Base-by-base conservation (phyloP, 2,329 filamentous ascomycete genomes). In the Rosellinia necatrix region DNA sequence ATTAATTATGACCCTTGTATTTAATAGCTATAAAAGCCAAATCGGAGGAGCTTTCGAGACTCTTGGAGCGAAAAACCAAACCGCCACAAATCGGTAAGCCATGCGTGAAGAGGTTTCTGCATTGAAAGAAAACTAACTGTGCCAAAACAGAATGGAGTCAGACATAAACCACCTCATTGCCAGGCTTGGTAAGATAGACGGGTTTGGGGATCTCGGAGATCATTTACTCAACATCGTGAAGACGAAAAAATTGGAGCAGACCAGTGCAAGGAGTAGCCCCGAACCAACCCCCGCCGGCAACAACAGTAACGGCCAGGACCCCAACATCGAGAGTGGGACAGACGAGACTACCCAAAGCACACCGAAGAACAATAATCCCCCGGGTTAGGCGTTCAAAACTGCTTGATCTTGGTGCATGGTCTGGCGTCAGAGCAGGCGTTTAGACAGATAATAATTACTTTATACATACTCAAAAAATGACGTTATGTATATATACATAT, bases 1-100 rank as follows among this genome's bases (percentile, higher is more conserved):
- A 50, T 85, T 90, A 75, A 96, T 97, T 66, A 96, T 96, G 90
- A 77, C 81, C 17, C 89, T 90, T 1, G 91, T 97, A 1, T 96
- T 96, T 72, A 78, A 81, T 32, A 91, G 84, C 70, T 96, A 96
- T 72, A 86, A 85, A 66, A 87, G 90, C 53, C 89, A 93, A 67
- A 87, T 94, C 71, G 86, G 88, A 15, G 83, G 81, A 61, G 88
- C 88, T 9, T 87, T 94, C 63, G 76, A 80, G 38, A 85, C 85
- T 35, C 82, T 87, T 19, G 76, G 79, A 24, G 78, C 91, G 19
- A 84, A 81, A 72, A 91, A 85, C 6, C 81, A 85, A 61, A 75
- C 76, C 48, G 91, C 90, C 3, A 86, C 88, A 65, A 81, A 87
- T 66, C 88, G 89, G 89, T 92, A 78, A 69, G 84, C 72, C 17